A percentile compares a stretch with the other conserved stretches of the same genome.
These are phyloP conservation scores for Coix lacrymajobi DNA, from an alignment of 176 grass and related monocot species.

Conservation along the genomic window DNA sequence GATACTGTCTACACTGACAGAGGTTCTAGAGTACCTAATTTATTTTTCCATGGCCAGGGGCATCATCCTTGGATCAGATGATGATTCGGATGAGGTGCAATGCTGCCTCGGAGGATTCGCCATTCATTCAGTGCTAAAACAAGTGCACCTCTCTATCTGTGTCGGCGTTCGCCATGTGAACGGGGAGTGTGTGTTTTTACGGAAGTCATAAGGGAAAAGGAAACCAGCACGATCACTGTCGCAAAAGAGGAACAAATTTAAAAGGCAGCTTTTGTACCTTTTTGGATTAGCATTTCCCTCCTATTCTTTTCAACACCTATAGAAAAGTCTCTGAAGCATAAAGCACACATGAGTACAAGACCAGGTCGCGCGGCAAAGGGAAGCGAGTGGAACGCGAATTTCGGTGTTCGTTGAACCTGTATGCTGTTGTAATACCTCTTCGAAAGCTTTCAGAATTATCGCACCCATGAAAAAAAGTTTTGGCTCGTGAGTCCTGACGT, in stretches of 20 bases:
- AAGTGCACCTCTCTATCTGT: not conserved
- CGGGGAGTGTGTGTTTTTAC: not conserved
- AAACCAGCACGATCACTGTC: not conserved
- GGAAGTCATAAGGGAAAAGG: not conserved
- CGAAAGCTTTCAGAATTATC: not conserved
- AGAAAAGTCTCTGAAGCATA: not conserved
- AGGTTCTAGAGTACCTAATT: not conserved
- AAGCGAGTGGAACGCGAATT: slow-evolving; percentile 12
- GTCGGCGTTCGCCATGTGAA: slow-evolving; percentile 17
- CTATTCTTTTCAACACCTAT: not conserved
- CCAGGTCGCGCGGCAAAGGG: not conserved
- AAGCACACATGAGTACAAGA: not conserved
- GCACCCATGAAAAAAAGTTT: not conserved
- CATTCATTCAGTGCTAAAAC: not conserved
- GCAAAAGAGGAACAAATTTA: not conserved
- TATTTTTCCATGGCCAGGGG: not conserved
- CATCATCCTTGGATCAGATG: not conserved
- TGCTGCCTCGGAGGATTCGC: not conserved
- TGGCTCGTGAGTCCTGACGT: not conserved
- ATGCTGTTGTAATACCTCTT: not conserved
- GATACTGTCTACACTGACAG: no score
- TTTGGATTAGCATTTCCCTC: not conserved
- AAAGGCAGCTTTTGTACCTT: not conserved
- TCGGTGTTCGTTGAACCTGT: not conserved
- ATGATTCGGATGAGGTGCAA: not conserved